Evolutionary conservation across 768 basidiomycete genomes (phyloP).

Genomic region (Lactifluus hygrophoroides): DNA sequence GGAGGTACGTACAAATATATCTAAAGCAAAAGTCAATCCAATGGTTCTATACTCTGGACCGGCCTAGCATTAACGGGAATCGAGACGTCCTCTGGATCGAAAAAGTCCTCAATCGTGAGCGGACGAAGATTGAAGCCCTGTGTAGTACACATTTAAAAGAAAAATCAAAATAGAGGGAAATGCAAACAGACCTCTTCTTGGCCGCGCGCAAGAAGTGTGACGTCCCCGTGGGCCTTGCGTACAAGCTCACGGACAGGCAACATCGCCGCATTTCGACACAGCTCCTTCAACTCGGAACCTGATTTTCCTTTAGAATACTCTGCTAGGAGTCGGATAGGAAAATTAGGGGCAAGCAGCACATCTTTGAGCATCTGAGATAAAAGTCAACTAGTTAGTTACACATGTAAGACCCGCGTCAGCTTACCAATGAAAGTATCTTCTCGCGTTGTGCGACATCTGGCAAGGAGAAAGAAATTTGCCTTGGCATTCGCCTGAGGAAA

Average conservation of each 20-base stretch:
- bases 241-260: slow-evolving; percentile 81
- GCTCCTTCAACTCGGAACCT: slow-evolving; percentile 86
- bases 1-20: not conserved
- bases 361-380: slow-evolving; percentile 73
- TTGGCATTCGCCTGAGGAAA: slow-evolving; percentile 94
- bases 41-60: not conserved
- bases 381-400: not conserved
- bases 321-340: slow-evolving; percentile 59
- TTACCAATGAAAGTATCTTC: slow-evolving; percentile 75
- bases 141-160: not conserved
- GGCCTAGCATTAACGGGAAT: not conserved
- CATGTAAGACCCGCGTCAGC: slow-evolving; percentile 13
- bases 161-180: not conserved
- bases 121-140: slow-evolving; percentile 78
- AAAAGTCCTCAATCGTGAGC: slow-evolving; percentile 63
- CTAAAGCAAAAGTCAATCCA: slow-evolving; percentile 3
- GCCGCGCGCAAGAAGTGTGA: slow-evolving; percentile 40
- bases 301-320: slow-evolving; percentile 64
- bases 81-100: slow-evolving; percentile 30
- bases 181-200: slow-evolving; percentile 35
- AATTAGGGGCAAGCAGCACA: slow-evolving; percentile 53
- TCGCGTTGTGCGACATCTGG: slow-evolving; percentile 72
- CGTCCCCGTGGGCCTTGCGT: slow-evolving; percentile 40
- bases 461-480: slow-evolving; percentile 80
- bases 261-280: slow-evolving; percentile 93